phyloP scores from a whole-genome alignment of 2,329 filamentous ascomycete genomes.

The Diplocarpon mali region DNA sequence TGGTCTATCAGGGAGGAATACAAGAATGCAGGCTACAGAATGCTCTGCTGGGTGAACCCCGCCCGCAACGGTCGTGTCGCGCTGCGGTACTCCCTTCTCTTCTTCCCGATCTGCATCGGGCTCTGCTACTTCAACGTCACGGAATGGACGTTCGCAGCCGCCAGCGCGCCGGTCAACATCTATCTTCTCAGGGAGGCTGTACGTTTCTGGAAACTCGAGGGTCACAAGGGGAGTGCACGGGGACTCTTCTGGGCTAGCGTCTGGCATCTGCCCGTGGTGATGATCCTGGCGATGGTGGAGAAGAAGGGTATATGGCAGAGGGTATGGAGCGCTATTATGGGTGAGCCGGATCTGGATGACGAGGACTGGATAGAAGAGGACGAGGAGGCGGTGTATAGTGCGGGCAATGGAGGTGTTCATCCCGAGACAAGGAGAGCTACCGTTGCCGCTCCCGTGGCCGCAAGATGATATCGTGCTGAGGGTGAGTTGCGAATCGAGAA shows the following conservation, averaged over 20 bases:
- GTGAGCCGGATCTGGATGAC: conserved; percentile 43
- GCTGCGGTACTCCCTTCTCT: conserved; percentile 72
- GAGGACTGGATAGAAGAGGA: conserved; percentile 36
- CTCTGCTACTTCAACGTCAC: conserved; percentile 74
- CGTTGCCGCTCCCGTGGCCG: conserved; percentile 2
- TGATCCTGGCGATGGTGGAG: conserved; percentile 82
- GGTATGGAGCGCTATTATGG: conserved; percentile 60
- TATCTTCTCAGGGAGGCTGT: conserved; percentile 79
- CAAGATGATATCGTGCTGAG: conserved; percentile 10
- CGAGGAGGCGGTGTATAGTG: conserved; percentile 32
- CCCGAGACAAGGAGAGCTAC: conserved; percentile 11
- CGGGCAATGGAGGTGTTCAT: conserved; percentile 5
- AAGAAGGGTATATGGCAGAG: conserved; percentile 89
- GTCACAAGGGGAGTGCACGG: conserved; percentile 68
- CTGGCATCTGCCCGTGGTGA: conserved; percentile 83
- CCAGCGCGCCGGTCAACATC: conserved; percentile 69
- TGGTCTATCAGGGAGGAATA: conserved; percentile 89
- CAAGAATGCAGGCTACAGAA: conserved; percentile 53
- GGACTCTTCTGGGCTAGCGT: conserved; percentile 95
- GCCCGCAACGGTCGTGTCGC: conserved; percentile 78
- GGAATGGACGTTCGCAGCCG: conserved; percentile 72
- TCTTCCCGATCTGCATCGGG: conserved; percentile 75
- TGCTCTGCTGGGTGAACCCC: conserved; percentile 82
- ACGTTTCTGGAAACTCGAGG: conserved; percentile 68
- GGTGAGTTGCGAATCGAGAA: too few relatives aligned